Conservation (phyloP, 2,329 filamentous ascomycete genomes). For the Hypoxylon sp. region DNA sequence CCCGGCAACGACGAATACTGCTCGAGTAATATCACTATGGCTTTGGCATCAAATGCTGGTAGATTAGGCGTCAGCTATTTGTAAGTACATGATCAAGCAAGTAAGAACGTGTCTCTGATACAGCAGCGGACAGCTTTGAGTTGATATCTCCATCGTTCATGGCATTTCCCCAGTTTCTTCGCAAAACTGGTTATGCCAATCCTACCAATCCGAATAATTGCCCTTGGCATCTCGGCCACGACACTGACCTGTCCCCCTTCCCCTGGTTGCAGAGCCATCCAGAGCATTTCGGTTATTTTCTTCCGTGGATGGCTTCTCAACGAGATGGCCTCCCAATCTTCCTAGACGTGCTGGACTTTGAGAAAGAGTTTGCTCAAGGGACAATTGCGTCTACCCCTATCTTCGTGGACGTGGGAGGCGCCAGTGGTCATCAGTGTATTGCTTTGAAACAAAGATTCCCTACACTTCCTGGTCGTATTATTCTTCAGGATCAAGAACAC, state of each 20-base stretch:
- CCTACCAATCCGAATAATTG: conserved; percentile 21
- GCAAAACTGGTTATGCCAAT: conserved; percentile 34
- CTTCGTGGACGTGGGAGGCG: conserved; percentile 45
- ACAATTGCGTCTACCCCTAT: conserved; percentile 26
- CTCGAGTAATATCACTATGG: conserved; percentile 41
- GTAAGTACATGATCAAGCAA: conserved; percentile 24
- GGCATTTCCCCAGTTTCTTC: conserved; percentile 37
- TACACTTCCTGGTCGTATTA: conserved; percentile 36
- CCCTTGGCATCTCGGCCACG: conserved; percentile 34
- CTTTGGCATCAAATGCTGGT: conserved; percentile 29
- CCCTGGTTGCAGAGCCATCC: conserved; percentile 37
- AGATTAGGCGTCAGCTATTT: conserved; percentile 33
- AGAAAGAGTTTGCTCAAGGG: conserved; percentile 30
- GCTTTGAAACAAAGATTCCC: conserved; percentile 35
- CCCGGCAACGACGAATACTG: conserved; percentile 19
- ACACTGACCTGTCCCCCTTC: conserved; percentile 25
- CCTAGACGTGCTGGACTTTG: conserved; percentile 37
- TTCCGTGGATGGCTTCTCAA: conserved; percentile 39
- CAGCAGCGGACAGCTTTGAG: conserved; percentile 18
- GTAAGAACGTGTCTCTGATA: background rate
- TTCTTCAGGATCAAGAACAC: conserved; percentile 39
- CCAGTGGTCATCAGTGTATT: conserved; percentile 40
- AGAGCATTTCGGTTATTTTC: conserved; percentile 29
- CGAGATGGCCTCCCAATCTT: conserved; percentile 36
- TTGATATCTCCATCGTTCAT: conserved; percentile 30